Evolutionary conservation across 495 filamentous ascomycete genomes (phyloP).

Genomic region (Xylaria castorea): DNA sequence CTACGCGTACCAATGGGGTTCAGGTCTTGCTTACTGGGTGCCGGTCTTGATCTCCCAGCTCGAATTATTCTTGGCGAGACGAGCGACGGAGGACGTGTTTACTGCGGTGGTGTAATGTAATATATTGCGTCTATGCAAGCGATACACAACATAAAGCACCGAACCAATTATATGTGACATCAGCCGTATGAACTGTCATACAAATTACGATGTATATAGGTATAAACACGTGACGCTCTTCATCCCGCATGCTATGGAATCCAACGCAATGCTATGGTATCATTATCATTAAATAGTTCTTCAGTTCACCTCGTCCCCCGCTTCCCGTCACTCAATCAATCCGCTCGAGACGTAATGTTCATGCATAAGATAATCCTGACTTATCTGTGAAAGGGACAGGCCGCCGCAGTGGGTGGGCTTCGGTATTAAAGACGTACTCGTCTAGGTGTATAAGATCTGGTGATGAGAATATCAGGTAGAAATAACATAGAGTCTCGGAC

Average conservation of each 20-base stretch:
- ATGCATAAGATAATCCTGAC: neutral
- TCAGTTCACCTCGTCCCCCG: neutral
- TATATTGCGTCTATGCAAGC: neutral
- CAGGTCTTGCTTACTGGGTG: neutral
- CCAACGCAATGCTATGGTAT: constrained; percentile 23
- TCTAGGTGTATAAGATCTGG: constrained; percentile 69
- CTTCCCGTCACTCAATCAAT: neutral
- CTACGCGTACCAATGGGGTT: neutral
- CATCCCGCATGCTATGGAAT: constrained; percentile 1
- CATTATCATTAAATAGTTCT: constrained; percentile 25
- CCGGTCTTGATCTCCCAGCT: neutral
- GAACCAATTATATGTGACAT: neutral
- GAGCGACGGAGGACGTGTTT: neutral
- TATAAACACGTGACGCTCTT: neutral
- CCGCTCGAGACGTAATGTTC: neutral
- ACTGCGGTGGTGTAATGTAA: neutral
- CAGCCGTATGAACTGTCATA: neutral
- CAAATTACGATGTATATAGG: constrained; percentile 3
- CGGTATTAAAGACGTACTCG: constrained; percentile 66
- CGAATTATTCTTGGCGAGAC: neutral
- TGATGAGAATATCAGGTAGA: constrained; percentile 81
- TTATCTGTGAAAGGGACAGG: constrained; percentile 9
- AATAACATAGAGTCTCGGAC: constrained; percentile 83
- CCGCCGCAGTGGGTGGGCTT: constrained; percentile 74
- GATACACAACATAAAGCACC: neutral